Evolutionary conservation across 2,329 filamentous ascomycete genomes (phyloP), one percentile per base, ranked within the genome.

Genomic region (Aphanocladium album): DNA sequence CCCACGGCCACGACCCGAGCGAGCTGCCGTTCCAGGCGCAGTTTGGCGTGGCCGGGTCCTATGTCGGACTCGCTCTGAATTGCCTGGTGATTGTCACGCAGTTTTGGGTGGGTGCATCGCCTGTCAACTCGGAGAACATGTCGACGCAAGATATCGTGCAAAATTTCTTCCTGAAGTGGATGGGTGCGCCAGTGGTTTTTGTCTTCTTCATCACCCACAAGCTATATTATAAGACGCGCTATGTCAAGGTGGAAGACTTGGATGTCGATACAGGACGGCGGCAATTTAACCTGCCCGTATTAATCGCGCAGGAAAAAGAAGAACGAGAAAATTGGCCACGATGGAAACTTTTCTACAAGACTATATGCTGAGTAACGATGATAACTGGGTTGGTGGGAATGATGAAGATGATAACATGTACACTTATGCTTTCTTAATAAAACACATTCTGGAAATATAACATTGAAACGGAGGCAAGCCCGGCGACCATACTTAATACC

Each of bases 31-130:
- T 91, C 78, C 78, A 74, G 39, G 89, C 89, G 0, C 89, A 92
- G 69, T 82, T 87, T 2, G 91, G 91, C 58, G 75, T 91, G 4
- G 69, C 83, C 14, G 91, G 91, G 7, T 93, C 89, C 1, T 96
- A 86, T 80, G 64, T 92, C 30, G 91, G 91, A n/a, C 79, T 95
- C 58, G 63, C 78, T 37, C 83, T 93, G 71, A 93, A 93, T 73
- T 64, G 80, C 21, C 75, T 93, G 14, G 84, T 93, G 16, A 79
- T 96, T 19, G 71, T 89, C 45, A 89, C 89, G 1, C 90, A 95
- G 71, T 91, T 93, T 75, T 95, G 90, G 89, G 85, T 87, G 45
- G 89, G 88, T 25, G 84, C 88, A 9, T 90, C 84, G 69, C 90
- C 91, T 1, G 79, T 91, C 39, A 82, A 77, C 16, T 85, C 82